Evolutionary conservation across 2,329 filamentous ascomycete species (phyloP).

Genomic region (Fusarium decemcellulare): DNA sequence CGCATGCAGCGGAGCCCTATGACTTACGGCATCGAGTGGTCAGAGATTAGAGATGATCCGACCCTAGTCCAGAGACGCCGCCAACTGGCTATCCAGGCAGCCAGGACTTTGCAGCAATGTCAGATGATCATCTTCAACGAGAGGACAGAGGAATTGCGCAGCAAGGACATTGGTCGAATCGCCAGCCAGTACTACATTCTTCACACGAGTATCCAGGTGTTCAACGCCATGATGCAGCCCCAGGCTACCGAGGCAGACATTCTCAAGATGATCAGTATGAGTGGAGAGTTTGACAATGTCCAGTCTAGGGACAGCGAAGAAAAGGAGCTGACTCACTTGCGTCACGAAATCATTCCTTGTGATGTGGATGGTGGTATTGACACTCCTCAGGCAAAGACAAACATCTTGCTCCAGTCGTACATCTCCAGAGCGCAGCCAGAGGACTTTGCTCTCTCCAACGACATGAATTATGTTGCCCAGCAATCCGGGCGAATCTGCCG

Average conservation of each 20-base stretch:
- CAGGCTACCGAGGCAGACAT: constrained; percentile 91
- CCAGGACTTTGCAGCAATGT: constrained; percentile 87
- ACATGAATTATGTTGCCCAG: constrained; percentile 94
- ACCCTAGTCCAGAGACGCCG: constrained; percentile 88
- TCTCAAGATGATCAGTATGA: constrained; percentile 96
- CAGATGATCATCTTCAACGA: constrained; percentile 99
- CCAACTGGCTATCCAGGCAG: constrained; percentile 90
- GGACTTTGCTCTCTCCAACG: constrained; percentile 93
- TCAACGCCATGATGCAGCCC: constrained; percentile 94
- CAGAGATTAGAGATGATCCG: constrained; percentile 90
- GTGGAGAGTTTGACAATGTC: constrained; percentile 97
- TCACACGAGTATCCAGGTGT: constrained; percentile 93
- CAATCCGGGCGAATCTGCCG: constrained; percentile 95
- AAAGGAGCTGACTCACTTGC: constrained; percentile 85
- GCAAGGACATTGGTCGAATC: constrained; percentile 96
- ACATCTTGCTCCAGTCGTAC: constrained; percentile 93
- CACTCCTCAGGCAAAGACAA: constrained; percentile 90
- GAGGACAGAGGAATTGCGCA: constrained; percentile 89
- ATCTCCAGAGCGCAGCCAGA: constrained; percentile 91
- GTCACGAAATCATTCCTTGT: constrained; percentile 80
- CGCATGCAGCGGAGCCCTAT: constrained; percentile 94
- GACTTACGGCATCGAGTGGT: constrained; percentile 95
- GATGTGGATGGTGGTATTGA: constrained; percentile 82
- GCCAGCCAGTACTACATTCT: constrained; percentile 98
- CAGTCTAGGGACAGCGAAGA: constrained; percentile 92